Conservation (phyloP, 345 rosid species). For the Camelina laxa region DNA sequence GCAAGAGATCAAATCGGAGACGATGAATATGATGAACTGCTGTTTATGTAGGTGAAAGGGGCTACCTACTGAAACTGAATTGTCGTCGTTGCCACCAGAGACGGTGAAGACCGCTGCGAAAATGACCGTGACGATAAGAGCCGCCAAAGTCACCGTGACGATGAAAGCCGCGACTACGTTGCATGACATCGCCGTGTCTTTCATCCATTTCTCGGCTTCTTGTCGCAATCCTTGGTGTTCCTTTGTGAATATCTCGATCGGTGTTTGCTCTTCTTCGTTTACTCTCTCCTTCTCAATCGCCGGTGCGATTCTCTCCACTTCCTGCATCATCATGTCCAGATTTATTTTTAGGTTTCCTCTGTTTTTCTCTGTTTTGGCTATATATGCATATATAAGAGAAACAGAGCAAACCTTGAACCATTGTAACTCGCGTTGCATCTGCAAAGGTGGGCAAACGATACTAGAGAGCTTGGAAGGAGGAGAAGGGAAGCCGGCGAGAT, state of each 20-base stretch:
- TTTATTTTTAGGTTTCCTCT: background rate
- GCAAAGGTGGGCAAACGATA: constrained; percentile 36
- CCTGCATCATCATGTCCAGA: constrained; percentile 14
- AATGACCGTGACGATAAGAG: constrained; percentile 33
- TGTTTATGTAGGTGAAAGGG: constrained; percentile 22
- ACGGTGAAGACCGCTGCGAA: constrained; percentile 47
- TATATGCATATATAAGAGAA: background rate
- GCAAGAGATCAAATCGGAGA: constrained; percentile 44
- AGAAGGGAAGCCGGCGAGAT: constrained; percentile 41
- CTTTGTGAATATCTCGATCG: constrained; percentile 41
- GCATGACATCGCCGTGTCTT: constrained; percentile 45
- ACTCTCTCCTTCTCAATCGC: constrained; percentile 24
- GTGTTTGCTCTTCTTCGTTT: constrained; percentile 41
- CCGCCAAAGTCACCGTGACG: too few relatives aligned
- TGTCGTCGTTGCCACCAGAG: constrained; percentile 41
- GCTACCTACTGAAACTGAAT: background rate
- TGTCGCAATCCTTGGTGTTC: constrained; percentile 29
- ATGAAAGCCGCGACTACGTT: constrained; percentile 46
- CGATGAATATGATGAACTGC: constrained; percentile 28
- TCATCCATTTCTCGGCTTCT: constrained; percentile 49
- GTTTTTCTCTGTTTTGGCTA: background rate
- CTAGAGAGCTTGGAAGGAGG: constrained; percentile 29
- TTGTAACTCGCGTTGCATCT: constrained; percentile 46
- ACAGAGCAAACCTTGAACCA: constrained; percentile 46
- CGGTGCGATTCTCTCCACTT: constrained; percentile 38